Percentiles rank a stretch among this genome's conserved stretches.
Conservation (phyloP, 306 rosid species). For the Cercis canadensis region DNA sequence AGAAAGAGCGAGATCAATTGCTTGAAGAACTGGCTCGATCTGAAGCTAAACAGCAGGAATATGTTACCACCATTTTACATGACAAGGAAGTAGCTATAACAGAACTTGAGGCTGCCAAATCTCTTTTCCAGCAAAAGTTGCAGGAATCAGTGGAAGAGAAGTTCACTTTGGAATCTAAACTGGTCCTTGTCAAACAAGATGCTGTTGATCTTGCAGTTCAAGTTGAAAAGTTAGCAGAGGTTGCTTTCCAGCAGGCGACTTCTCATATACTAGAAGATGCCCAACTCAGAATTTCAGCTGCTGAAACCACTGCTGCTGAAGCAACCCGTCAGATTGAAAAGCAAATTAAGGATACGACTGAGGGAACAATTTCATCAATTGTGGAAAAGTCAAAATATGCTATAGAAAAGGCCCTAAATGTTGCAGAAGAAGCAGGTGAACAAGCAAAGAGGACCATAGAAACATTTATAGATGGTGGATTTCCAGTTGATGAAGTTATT, state of each 20-base stretch:
- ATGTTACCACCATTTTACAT: slow-evolving; percentile 56
- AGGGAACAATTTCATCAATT: slow-evolving; percentile 63
- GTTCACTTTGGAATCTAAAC: slow-evolving; percentile 64
- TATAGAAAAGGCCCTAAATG: slow-evolving; percentile 62
- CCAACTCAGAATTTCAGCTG: slow-evolving; percentile 67
- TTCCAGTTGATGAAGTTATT: slow-evolving; percentile 57
- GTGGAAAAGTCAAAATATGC: slow-evolving; percentile 67
- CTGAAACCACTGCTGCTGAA: slow-evolving; percentile 79
- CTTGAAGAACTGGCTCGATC: slow-evolving; percentile 63
- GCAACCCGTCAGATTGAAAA: slow-evolving; percentile 65
- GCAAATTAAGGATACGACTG: slow-evolving; percentile 67
- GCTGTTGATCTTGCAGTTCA: slow-evolving; percentile 81
- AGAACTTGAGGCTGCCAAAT: slow-evolving; percentile 72
- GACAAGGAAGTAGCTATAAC: slow-evolving; percentile 70
- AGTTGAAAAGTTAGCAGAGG: slow-evolving; percentile 74
- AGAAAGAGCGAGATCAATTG: slow-evolving; percentile 70
- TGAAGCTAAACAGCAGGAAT: slow-evolving; percentile 67
- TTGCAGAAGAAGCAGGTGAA: slow-evolving; percentile 67
- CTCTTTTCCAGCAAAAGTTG: slow-evolving; percentile 60
- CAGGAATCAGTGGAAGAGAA: no score
- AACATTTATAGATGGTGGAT: slow-evolving; percentile 46
- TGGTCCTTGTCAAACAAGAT: slow-evolving; percentile 75
- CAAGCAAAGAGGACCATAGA: slow-evolving; percentile 51
- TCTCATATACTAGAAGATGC: slow-evolving; percentile 79
- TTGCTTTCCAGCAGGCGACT: slow-evolving; percentile 82